A percentile compares a stretch with the other conserved stretches of the same genome.
These are phyloP conservation scores for Chrysoporthe puriensis DNA, from an alignment of 2,329 filamentous ascomycete genomes.

Conservation along the genomic window DNA sequence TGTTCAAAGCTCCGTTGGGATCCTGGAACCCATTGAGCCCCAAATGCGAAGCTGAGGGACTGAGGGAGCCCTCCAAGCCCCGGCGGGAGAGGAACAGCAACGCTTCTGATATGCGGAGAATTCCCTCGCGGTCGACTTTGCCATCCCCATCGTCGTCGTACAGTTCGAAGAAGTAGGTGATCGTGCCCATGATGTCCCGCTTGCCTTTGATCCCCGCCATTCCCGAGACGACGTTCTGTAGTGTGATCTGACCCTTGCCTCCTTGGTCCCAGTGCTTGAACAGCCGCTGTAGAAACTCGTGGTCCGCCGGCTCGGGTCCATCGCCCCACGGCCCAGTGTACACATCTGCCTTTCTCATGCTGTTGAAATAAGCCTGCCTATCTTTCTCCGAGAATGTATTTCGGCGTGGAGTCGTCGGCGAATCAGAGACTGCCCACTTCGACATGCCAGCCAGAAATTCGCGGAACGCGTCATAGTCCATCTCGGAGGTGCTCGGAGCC, in stretches of 20 bases:
- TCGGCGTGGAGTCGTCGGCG: constrained; percentile 63
- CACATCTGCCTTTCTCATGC: constrained; percentile 52
- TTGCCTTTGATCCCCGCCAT: constrained; percentile 90
- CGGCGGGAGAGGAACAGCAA: constrained; percentile 89
- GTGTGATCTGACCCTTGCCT: constrained; percentile 73
- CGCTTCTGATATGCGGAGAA: constrained; percentile 91
- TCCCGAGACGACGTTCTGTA: constrained; percentile 91
- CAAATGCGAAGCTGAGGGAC: constrained; percentile 63
- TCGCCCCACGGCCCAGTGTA: constrained; percentile 57
- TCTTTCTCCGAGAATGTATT: constrained; percentile 54
- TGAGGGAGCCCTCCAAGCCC: constrained; percentile 77
- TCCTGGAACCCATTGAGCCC: constrained; percentile 52
- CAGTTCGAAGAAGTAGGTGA: constrained; percentile 96
- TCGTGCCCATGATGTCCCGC: constrained; percentile 95
- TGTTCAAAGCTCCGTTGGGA: constrained; percentile 33
- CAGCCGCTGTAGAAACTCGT: constrained; percentile 89
- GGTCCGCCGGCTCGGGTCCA: constrained; percentile 76
- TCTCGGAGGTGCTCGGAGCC: constrained; percentile 78
- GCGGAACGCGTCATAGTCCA: constrained; percentile 96
- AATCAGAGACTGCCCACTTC: constrained; percentile 91
- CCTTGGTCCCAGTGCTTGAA: constrained; percentile 89
- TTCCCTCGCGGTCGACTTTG: constrained; percentile 91
- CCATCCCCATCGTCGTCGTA: constrained; percentile 94
- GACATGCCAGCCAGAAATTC: constrained; percentile 90
- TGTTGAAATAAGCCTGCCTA: constrained; percentile 63